These are phyloP conservation scores for Euphorbia tirucalli DNA, from an alignment of 345 rosid genomes.

Conservation along the genomic window DNA sequence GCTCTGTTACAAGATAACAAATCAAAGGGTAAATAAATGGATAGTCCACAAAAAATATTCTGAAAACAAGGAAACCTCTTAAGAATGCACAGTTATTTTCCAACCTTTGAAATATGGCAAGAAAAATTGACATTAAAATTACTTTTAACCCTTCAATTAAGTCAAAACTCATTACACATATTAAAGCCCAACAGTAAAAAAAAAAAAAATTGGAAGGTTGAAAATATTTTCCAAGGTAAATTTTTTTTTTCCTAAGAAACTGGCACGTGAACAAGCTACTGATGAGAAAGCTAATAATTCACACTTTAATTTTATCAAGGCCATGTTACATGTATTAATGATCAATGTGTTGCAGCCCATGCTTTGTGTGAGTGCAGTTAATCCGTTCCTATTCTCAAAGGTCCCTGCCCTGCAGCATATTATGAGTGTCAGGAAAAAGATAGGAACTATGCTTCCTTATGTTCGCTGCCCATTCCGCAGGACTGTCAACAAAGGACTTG, in stretches of 20 bases:
- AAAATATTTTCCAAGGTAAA: too few species aligned
- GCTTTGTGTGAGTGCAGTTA: constrained; percentile 96
- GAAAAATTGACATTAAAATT: too few species aligned
- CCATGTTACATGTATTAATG: constrained; percentile 16
- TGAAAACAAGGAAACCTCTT: neutral
- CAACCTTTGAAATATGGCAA: neutral
- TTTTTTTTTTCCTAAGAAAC: neutral
- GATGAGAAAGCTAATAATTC: neutral
- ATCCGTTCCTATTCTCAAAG: constrained; percentile 81
- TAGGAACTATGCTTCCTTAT: constrained; percentile 75
- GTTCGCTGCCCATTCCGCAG: constrained; percentile 87
- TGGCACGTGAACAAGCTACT: neutral
- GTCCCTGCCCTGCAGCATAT: constrained; percentile 87
- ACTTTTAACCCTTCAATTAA: neutral
- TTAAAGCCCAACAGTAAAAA: neutral
- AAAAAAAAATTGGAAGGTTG: neutral
- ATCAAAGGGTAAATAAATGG: neutral
- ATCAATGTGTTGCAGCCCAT: constrained; percentile 63
- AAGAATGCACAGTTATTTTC: neutral
- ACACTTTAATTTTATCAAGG: constrained; percentile 7
- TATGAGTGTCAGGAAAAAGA: constrained; percentile 62
- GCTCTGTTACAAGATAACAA: too few species aligned
- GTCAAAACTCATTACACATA: neutral
- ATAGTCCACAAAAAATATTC: neutral
- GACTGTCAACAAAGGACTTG: constrained; percentile 77